Percentiles rank a stretch among this genome's conserved stretches.
phyloP scores from a whole-genome alignment of 1,139 yeast species.

The Debaryomyces sp. region DNA sequence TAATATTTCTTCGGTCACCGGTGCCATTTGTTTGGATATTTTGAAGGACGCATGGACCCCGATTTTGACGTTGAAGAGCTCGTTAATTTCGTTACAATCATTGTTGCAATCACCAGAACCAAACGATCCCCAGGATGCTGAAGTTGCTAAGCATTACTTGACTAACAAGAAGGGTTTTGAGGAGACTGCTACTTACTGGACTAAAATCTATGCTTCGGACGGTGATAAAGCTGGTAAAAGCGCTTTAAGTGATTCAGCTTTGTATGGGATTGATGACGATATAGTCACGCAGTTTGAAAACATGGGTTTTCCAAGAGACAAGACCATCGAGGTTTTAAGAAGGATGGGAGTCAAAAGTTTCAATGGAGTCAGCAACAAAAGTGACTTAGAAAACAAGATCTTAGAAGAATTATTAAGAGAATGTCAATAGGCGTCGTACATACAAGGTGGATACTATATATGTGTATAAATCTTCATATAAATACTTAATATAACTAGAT shows the following conservation, averaged over 20 bases:
- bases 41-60: constrained; percentile 96
- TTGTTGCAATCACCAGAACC: constrained; percentile 95
- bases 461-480: not conserved
- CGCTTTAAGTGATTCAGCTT: constrained; percentile 55
- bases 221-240: constrained; percentile 27
- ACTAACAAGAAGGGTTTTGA: constrained; percentile 73
- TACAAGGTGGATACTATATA: not conserved
- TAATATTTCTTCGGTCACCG: constrained; percentile 95
- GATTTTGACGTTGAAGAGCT: constrained; percentile 87
- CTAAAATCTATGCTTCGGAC: constrained; percentile 72
- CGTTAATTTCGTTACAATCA: constrained; percentile 88
- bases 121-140: constrained; percentile 96
- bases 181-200: constrained; percentile 89
- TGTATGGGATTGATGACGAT: constrained; percentile 75
- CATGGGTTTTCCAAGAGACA: constrained; percentile 85
- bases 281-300: constrained; percentile 73
- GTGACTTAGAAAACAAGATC: constrained; percentile 70
- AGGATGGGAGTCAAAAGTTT: constrained; percentile 73
- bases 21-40: constrained; percentile 95
- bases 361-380: constrained; percentile 58
- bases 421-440: constrained; percentile 22
- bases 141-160: constrained; percentile 85
- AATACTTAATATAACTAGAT: not conserved
- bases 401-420: constrained; percentile 74
- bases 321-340: constrained; percentile 72